These are phyloP conservation scores for Allantophomopsis cytisporea DNA, from an alignment of 2,329 filamentous ascomycete species.

Conservation along the genomic window DNA sequence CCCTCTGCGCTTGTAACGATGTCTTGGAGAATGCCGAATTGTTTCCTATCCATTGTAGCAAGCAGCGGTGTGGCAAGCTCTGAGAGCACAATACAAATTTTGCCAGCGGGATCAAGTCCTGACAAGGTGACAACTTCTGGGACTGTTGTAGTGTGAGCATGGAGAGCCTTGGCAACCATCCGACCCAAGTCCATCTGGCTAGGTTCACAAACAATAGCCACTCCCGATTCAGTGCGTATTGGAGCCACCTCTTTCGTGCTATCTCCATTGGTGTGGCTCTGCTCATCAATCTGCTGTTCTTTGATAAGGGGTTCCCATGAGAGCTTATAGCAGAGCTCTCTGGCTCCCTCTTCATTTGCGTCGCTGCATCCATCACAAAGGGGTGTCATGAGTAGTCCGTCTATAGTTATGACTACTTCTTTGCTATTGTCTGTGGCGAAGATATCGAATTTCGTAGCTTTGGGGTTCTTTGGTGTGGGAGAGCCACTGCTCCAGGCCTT, in stretches of 20 bases:
- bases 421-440: conserved; percentile 18
- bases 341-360: conserved; percentile 15
- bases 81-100: conserved; percentile 29
- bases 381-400: conserved; percentile 24
- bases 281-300: neutral
- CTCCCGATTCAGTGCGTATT: conserved; percentile 13
- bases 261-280: neutral
- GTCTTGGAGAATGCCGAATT: conserved; percentile 26
- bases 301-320: conserved; percentile 24
- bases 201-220: conserved; percentile 24
- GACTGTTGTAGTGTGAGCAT: conserved; percentile 18
- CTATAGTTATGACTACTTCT: conserved; percentile 21
- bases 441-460: conserved; percentile 22
- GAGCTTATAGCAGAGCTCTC: conserved; percentile 30
- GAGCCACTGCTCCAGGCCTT: conserved; percentile 22
- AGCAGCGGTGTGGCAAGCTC: conserved; percentile 24
- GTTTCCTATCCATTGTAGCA: conserved; percentile 22
- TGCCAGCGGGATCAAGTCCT: conserved; percentile 13
- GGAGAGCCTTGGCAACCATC: conserved; percentile 19
- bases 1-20: conserved; percentile 23
- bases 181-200: conserved; percentile 19
- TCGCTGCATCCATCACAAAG: conserved; percentile 22
- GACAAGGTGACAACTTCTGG: conserved; percentile 18
- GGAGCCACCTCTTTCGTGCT: neutral
- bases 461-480: conserved; percentile 16